phyloP scores from a whole-genome alignment of 768 basidiomycete species.

The Fomitopsis serialis region DNA sequence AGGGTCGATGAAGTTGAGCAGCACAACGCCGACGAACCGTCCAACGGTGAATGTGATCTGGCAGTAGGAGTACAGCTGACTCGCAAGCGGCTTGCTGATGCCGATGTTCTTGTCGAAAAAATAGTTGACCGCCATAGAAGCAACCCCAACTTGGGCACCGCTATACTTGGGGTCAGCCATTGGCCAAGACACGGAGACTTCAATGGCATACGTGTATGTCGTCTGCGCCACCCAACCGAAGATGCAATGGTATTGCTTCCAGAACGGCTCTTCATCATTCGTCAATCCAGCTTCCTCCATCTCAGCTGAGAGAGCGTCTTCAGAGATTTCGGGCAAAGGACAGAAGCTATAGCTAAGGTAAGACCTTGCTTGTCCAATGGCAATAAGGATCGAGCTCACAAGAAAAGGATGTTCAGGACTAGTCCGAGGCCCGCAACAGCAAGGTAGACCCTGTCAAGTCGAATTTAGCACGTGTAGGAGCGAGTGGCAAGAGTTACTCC shows the following conservation, averaged over 20 bases:
- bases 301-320: constrained; percentile 54
- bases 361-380: not conserved
- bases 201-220: constrained; percentile 46
- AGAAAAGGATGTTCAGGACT: constrained; percentile 59
- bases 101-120: constrained; percentile 58
- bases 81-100: constrained; percentile 45
- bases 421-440: constrained; percentile 61
- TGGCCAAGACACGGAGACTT: not conserved
- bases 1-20: constrained; percentile 62
- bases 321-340: constrained; percentile 63
- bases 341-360: constrained; percentile 41
- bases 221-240: constrained; percentile 75
- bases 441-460: constrained; percentile 50
- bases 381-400: constrained; percentile 30
- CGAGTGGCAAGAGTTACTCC: not conserved
- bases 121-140: constrained; percentile 65
- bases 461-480: not conserved
- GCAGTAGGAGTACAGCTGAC: constrained; percentile 65
- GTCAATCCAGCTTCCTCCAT: constrained; percentile 36
- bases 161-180: constrained; percentile 19
- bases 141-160: constrained; percentile 64
- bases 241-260: constrained; percentile 64
- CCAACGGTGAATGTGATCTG: constrained; percentile 64
- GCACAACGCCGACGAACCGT: constrained; percentile 54
- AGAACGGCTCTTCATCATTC: constrained; percentile 49